Base-by-base conservation (phyloP, 2,329 filamentous ascomycete genomes). In the Dichotomopilus funicola region DNA sequence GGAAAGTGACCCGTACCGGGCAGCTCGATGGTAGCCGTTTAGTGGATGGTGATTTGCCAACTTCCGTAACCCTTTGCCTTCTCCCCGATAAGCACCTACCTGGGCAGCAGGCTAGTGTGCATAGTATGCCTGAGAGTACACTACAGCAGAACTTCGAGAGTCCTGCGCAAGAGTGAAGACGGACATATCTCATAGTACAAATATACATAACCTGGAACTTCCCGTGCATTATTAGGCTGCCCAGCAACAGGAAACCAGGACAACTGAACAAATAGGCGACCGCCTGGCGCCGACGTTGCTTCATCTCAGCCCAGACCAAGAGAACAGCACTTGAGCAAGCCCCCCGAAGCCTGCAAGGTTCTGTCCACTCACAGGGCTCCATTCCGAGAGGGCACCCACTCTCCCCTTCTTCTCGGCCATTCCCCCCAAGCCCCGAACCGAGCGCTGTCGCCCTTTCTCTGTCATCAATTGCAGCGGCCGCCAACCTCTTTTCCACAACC, bases 401-500 rank as follows among this genome's bases (percentile, higher is more conserved):
- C 60, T 41, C 44, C 55, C 34, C 56, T 58, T 60, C 60, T 59
- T 44, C 41, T 31, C 41, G 59, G 56, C 55, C 60, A 55, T 46
- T 48, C 58, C 56, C 62, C 62, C 61, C 59, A 59, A 52, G 19
- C 19, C 19, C 19, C 19, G 57, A 59, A 57, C 49, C 51, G 54
- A 48, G 52, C 55, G 38, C 55, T 55, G 56, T 59, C 59, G 56
- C 58, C 55, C 56, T 63, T 59, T 59, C 62, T 61, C 62, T 63
- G 62, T 61, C 62, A 57, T 64, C 63, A 64, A 65, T 61, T 64
- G 59, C 57, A 55, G 51, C 57, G 55, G 44, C 55, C 45, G 45
- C 54, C 47, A 49, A 48, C 55, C 56, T 56, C 51, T 57, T 55
- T 61, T 59, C 59, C 57, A 59, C 54, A 41, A 27, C 35, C 13